phyloP scores from a whole-genome alignment of 306 rosid genomes.

The Trichosanthes cucumerina region DNA sequence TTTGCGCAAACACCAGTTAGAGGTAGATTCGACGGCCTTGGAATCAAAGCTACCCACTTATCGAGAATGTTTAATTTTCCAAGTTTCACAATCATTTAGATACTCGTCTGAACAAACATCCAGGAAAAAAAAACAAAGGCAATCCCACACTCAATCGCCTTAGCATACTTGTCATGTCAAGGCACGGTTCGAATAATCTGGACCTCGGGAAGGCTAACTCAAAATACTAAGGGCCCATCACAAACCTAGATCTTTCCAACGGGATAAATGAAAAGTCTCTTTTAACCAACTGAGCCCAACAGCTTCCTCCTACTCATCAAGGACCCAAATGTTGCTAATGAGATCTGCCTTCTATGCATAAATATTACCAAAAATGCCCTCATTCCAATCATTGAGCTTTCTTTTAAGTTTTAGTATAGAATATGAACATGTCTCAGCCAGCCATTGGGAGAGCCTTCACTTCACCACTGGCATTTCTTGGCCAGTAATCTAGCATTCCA shows the following conservation, averaged over 20 bases:
- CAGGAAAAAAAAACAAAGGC: background rate
- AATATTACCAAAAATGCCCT: background rate
- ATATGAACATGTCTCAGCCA: background rate
- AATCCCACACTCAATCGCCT: background rate
- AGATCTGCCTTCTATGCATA: background rate
- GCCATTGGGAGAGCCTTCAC: background rate
- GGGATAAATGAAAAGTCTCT: background rate
- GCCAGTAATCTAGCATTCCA: background rate
- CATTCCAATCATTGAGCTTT: too few species aligned
- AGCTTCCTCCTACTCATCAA: background rate
- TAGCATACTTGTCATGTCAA: background rate
- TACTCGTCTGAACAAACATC: background rate
- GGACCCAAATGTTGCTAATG: background rate
- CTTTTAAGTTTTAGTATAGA: background rate
- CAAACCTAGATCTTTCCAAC: background rate
- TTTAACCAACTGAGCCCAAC: too few species aligned
- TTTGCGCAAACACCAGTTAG: background rate
- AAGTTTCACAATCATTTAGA: background rate
- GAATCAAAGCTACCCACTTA: background rate
- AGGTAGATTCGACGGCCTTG: background rate
- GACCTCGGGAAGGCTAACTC: background rate
- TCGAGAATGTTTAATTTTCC: background rate
- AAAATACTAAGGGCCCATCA: background rate
- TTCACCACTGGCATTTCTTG: background rate
- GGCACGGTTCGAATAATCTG: background rate